phyloP scores from a whole-genome alignment of 2,329 filamentous ascomycete species.

The Diaporthe humulicola region DNA sequence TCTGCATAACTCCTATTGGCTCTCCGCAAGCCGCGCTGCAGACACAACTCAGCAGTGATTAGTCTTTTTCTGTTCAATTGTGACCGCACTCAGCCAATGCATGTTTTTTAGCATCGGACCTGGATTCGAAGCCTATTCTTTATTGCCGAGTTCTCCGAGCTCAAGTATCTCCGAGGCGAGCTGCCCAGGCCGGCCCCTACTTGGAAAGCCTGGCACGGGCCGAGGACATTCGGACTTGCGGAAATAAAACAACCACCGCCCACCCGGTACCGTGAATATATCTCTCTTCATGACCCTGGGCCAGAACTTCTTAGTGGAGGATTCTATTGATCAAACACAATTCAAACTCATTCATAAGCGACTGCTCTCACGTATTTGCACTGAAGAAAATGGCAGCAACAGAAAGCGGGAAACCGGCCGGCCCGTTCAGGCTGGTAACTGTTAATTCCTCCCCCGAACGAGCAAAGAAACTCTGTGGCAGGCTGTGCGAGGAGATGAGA shows the following conservation, averaged over 20 bases:
- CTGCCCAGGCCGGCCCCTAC: not conserved
- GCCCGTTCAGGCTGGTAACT: conserved; percentile 74
- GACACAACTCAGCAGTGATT: not conserved
- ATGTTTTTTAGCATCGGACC: not conserved
- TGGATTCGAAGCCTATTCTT: not conserved
- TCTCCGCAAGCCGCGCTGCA: not conserved
- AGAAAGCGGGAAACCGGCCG: conserved; percentile 48
- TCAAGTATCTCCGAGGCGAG: conserved; percentile 6
- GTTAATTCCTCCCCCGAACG: conserved; percentile 78
- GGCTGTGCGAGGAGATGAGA: conserved; percentile 71
- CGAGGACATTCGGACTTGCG: conserved; percentile 12
- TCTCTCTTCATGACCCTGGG: not conserved
- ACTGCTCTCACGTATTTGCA: too few species aligned
- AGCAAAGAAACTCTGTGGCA: conserved; percentile 72
- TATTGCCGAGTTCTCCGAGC: conserved; percentile 24
- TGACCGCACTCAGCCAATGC: too few species aligned
- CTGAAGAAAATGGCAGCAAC: conserved; percentile 39
- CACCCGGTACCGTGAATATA: not conserved
- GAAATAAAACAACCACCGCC: conserved; percentile 14
- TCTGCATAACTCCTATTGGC: not conserved
- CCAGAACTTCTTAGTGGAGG: not conserved
- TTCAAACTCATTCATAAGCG: not conserved
- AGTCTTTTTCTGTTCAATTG: not conserved
- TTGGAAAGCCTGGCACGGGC: not conserved
- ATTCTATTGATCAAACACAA: not conserved